Percentiles rank a stretch among this genome's conserved stretches.
phyloP scores from a whole-genome alignment of 306 rosid species.

The Abrus precatorius region DNA sequence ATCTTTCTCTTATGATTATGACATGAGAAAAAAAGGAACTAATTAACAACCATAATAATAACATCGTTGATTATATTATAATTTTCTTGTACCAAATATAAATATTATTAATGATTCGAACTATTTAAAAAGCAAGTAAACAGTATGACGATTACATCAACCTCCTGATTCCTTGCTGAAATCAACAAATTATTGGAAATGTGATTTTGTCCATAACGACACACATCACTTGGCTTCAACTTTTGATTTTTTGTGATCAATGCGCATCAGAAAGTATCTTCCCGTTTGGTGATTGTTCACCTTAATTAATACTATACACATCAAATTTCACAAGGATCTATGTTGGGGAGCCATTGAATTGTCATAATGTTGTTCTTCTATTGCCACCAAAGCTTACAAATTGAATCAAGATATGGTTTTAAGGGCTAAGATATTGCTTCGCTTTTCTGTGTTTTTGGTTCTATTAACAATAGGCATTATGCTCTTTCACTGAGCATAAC shows the following conservation, averaged over 20 bases:
- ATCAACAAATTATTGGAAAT: conserved; percentile 9
- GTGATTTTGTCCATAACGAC: not conserved
- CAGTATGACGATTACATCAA: not conserved
- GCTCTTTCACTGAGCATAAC: too few relatives aligned
- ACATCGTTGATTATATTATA: conserved; percentile 6
- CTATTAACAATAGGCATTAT: too few relatives aligned
- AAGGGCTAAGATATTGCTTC: too few relatives aligned
- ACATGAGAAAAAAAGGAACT: not conserved
- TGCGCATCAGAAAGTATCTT: not conserved
- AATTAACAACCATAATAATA: conserved; percentile 31
- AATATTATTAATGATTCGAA: not conserved
- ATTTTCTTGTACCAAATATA: not conserved
- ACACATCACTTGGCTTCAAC: conserved; percentile 17
- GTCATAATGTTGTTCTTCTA: too few relatives aligned
- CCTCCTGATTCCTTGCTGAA: conserved; percentile 31
- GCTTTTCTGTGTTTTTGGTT: too few relatives aligned
- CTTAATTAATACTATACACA: not conserved
- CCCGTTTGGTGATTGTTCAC: not conserved
- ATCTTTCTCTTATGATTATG: conserved; percentile 14
- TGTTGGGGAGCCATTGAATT: too few relatives aligned
- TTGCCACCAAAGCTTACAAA: too few relatives aligned
- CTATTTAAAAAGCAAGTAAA: not conserved
- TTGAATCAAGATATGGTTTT: too few relatives aligned
- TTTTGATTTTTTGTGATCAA: not conserved
- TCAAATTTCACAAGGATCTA: not conserved